A percentile compares a stretch with the other conserved stretches of the same genome.
phyloP scores from a whole-genome alignment of 805 yeast species.

The Hanseniaspora guilliermondii region DNA sequence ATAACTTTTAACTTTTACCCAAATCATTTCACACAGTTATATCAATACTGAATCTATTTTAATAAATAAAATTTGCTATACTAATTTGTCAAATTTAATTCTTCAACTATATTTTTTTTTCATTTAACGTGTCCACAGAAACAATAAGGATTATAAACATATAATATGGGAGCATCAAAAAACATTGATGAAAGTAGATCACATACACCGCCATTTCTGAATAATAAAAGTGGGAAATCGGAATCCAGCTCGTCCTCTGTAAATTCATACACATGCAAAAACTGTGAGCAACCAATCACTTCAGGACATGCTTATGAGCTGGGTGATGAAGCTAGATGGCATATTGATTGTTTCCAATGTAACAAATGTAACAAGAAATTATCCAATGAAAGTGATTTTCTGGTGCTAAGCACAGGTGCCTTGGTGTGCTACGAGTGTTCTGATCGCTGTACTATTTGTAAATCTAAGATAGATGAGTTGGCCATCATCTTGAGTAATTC shows the following conservation, averaged over 20 bases:
- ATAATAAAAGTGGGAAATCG: background rate
- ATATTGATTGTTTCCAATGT: slow-evolving; percentile 81
- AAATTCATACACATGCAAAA: slow-evolving; percentile 24
- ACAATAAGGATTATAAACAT: background rate
- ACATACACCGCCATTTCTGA: background rate
- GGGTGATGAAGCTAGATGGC: slow-evolving; percentile 86
- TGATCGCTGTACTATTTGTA: slow-evolving; percentile 78
- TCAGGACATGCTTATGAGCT: slow-evolving; percentile 93
- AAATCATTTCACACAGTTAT: no score
- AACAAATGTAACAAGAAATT: slow-evolving; percentile 66
- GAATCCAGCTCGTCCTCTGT: background rate
- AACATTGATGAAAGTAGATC: background rate
- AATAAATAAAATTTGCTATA: no score
- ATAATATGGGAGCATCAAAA: background rate
- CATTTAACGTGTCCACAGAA: no score
- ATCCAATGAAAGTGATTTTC: slow-evolving; percentile 78
- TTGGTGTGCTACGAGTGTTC: slow-evolving; percentile 84
- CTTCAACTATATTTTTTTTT: no score
- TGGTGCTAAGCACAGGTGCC: slow-evolving; percentile 86
- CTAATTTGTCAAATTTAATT: no score
- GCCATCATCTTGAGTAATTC: slow-evolving; percentile 74
- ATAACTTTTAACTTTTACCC: no score
- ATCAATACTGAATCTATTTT: no score
- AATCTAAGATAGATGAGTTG: slow-evolving; percentile 76
- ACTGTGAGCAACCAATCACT: slow-evolving; percentile 44